Base-by-base conservation (phyloP, 352 stramenopile genomes). In the Discostella stelligera region DNA sequence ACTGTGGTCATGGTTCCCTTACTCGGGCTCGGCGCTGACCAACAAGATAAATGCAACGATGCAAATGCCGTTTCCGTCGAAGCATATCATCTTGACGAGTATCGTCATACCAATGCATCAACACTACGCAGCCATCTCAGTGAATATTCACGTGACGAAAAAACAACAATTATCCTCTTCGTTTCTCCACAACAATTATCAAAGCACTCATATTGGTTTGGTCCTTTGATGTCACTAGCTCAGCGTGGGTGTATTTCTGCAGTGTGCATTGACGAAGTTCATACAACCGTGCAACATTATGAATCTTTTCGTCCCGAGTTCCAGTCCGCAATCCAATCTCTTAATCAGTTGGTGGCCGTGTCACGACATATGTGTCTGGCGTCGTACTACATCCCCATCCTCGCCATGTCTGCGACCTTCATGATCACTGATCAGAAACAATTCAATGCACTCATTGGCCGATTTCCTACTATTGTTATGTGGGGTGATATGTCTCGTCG, bases 21-120 rank as follows among this genome's bases (percentile, higher is more conserved):
- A 0, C 16, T 69, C 21, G 61, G 44, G 9, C 18, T 79, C 5
- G 71, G 71, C 4, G 73, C 53, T 39, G 62, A 68, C 23, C 71
- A 79, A 46, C 37, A 49, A 9, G 27, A 49, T 21, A 79, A 73
- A 30, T 62, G 50, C 2, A 32, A 21, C 6, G 39, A 44, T 55
- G 7, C 41, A 9, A 32, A 32, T 32, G 5, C 16, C 0, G 2
- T 54, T n/a, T 7, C 44, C 2, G 66, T 79, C 20, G 71, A 79
- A 32, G 6, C 41, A 2, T 79, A 73, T 18, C 71, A 79, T 49
- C 21, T 79, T 50, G 71, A 79, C 21, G 63, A 79, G 27, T 68
- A 54, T 49, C 21, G 11, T 41, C 41, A 49, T 53, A 46, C 48
- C 8, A 18, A 59, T 23, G 44, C 14, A 23, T 7, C 27, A 32